These are phyloP conservation scores for Tulasnella sp. DNA, from an alignment of 768 basidiomycete species.

Conservation along the genomic window DNA sequence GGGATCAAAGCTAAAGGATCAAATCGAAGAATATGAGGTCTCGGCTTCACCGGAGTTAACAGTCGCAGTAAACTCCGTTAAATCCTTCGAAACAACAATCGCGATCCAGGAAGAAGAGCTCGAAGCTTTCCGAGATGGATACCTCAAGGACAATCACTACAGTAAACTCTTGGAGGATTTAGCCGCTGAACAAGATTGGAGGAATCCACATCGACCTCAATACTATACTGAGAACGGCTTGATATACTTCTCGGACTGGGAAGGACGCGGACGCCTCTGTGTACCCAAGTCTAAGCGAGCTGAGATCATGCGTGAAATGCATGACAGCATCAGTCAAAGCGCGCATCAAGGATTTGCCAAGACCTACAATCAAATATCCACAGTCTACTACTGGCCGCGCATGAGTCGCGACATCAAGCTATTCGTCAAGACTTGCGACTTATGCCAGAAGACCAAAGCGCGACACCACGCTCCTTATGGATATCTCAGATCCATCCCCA, in stretches of 20 bases:
- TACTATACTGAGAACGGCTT: slow-evolving; percentile 27
- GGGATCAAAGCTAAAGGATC: no score
- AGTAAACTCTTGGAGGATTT: no score
- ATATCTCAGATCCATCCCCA: slow-evolving; percentile 18
- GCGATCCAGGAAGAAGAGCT: no score
- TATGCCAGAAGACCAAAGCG: slow-evolving; percentile 29
- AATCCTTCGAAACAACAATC: no score
- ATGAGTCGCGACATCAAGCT: slow-evolving; percentile 38
- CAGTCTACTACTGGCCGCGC: slow-evolving; percentile 39
- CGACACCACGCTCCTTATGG: slow-evolving; percentile 1
- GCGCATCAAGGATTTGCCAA: slow-evolving; percentile 39
- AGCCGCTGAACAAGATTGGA: no score
- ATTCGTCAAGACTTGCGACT: slow-evolving; percentile 26
- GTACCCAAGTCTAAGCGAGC: slow-evolving; percentile 34
- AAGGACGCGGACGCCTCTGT: slow-evolving; percentile 35
- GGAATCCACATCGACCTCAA: no score
- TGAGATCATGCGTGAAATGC: slow-evolving; percentile 35
- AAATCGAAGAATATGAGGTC: no score
- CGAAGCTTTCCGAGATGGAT: no score
- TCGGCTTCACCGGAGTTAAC: no score
- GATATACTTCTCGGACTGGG: slow-evolving; percentile 36
- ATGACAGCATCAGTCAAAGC: slow-evolving; percentile 34
- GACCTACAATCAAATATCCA: slow-evolving; percentile 34
- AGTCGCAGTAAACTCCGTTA: no score
- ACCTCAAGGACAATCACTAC: no score